phyloP scores from a whole-genome alignment of 2,329 filamentous ascomycete species.

The Colletotrichum caudatum region DNA sequence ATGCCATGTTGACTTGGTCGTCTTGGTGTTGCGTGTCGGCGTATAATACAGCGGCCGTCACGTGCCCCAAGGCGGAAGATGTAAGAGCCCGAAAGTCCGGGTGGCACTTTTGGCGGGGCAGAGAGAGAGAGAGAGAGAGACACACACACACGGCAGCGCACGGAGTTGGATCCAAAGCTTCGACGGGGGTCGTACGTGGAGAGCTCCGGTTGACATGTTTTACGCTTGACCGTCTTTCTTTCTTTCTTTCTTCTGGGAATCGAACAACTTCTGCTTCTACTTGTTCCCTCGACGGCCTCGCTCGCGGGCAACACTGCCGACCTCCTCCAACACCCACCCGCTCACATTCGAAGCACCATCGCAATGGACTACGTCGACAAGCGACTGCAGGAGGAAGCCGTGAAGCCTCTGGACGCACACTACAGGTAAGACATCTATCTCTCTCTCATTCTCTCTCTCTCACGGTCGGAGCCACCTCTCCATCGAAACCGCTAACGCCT shows the following conservation, averaged over 20 bases:
- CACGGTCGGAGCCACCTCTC: too few relatives aligned
- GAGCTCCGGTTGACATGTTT: constrained; percentile 22
- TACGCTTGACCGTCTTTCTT: neutral
- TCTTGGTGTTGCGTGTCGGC: neutral
- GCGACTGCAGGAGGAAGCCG: constrained; percentile 66
- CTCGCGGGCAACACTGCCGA: neutral
- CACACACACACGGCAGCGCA: neutral
- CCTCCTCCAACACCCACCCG: neutral
- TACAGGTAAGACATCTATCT: constrained; percentile 47
- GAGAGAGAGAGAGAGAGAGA: neutral
- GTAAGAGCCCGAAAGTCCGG: neutral
- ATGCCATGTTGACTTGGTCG: neutral
- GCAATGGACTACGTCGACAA: constrained; percentile 70
- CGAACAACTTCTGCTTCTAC: neutral
- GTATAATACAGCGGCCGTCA: neutral
- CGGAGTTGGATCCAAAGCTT: constrained; percentile 8
- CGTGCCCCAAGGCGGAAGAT: neutral
- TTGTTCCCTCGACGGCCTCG: neutral
- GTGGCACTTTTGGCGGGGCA: constrained; percentile 13
- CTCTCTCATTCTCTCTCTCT: neutral
- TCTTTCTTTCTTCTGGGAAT: neutral
- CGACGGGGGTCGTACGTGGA: constrained; percentile 33
- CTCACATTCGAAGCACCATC: neutral
- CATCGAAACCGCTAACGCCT: neutral
- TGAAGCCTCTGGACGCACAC: constrained; percentile 52